Evolutionary conservation across 768 basidiomycete species (phyloP).

Genomic region (Fomitopsis serialis): DNA sequence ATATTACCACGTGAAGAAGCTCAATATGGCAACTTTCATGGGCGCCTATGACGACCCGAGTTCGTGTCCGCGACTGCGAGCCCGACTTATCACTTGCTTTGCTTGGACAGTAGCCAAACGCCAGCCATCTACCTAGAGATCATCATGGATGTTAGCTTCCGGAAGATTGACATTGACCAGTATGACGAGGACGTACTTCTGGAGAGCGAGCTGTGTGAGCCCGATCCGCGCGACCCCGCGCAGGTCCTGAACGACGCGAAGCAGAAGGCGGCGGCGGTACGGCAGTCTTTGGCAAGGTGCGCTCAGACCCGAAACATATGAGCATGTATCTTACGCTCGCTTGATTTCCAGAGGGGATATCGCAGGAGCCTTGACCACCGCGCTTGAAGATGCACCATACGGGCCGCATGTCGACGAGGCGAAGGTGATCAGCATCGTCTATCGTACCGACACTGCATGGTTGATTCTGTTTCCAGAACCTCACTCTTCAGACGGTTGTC

Average conservation of each 20-base stretch:
- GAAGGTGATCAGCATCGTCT: slow-evolving; percentile 51
- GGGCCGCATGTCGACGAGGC: slow-evolving; percentile 85
- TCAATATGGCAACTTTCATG: too few relatives aligned
- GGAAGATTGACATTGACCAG: slow-evolving; percentile 91
- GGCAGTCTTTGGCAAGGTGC: slow-evolving; percentile 70
- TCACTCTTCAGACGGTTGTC: slow-evolving; percentile 75
- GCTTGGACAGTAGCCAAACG: too few relatives aligned
- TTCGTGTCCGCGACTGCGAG: too few relatives aligned
- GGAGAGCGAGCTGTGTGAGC: slow-evolving; percentile 81
- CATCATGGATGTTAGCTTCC: slow-evolving; percentile 53
- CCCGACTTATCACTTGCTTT: too few relatives aligned
- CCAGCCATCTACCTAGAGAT: too few relatives aligned
- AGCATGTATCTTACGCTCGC: neutral
- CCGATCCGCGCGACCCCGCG: slow-evolving; percentile 74
- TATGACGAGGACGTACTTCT: slow-evolving; percentile 89
- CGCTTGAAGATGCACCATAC: slow-evolving; percentile 82
- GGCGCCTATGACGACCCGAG: too few relatives aligned
- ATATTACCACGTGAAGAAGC: too few relatives aligned
- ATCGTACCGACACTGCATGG: neutral
- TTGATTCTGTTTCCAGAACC: slow-evolving; percentile 40
- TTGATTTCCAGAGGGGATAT: slow-evolving; percentile 60
- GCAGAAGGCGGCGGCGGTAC: slow-evolving; percentile 65
- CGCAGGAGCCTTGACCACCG: slow-evolving; percentile 60
- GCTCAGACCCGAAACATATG: neutral
- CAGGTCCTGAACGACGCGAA: slow-evolving; percentile 75